Evolutionary conservation across 1,139 yeast genomes (phyloP), one percentile per base, ranked within the genome.

Genomic region (Scheffersomyces lignicola): DNA sequence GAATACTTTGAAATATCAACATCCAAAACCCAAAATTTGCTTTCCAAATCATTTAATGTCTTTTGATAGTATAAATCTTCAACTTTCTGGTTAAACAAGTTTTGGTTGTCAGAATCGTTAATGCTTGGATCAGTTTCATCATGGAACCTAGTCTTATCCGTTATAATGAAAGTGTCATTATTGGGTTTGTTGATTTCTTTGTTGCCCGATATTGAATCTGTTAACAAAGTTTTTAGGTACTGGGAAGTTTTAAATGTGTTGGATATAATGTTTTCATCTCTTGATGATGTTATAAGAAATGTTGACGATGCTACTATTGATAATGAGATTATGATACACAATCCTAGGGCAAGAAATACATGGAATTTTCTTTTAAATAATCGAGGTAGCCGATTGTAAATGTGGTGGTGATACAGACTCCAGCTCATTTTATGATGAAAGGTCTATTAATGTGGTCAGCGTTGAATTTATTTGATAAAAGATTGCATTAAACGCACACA

Each of bases 11-110:
- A 24, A 22, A 56, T 36, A 6, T 40, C 34, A 13, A 64, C 54
- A 34, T 60, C 53, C 4, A 58, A 39, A 11, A 52, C 35, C 69
- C 69, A 65, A 40, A 48, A 61, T 33, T 54, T 54, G 42, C 56
- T 49, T 32, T 64, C 64, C 4, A 52, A 36, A 37, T 60, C 67
- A n/a, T 42, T 24, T 3, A 37, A 31, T 15, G 41, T 23, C 35
- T 60, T 60, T 8, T 38, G 34, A 11, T 41, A 20, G 5, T 50
- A 36, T 3, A 54, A 29, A 7, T 32, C 18, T 22, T 56, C 47
- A 7, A 62, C 54, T 18, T 49, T 42, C 23, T 38, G 32, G 40
- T 58, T 52, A 32, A 62, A 58, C 13, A n/a, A n/a, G n/a, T n/a
- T n/a, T n/a, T 34, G 28, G 5, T 51, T 43, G 31, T 53, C 58